Base-by-base conservation (phyloP, 257 asterid genomes). In the Pogostemon cablin region DNA sequence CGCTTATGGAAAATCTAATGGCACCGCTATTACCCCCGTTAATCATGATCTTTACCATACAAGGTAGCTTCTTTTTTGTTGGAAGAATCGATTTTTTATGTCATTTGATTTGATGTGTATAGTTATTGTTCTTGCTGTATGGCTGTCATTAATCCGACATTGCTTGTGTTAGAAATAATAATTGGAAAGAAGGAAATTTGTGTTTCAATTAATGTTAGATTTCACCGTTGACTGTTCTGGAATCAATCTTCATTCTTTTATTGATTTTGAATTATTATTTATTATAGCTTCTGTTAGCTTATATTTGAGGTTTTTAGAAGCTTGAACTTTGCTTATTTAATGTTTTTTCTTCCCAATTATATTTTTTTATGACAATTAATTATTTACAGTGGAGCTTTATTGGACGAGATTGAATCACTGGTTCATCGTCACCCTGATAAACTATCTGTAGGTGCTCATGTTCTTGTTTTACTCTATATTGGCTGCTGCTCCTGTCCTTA, bases 31-130 rank as follows among this genome's bases (percentile, higher is more conserved):
- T 67, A 90, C 95, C 10, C 97, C 95, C 54, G 85, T 93, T 83
- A 90, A 93, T 81, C 88, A 68, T 77, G 96, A 93, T 86, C 95
- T 93, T 73, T 93, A 93, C 76, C 98, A 93, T 68, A 82, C 96
- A 68, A 88, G 98, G 98, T 87, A 50, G 35, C 1, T 64, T 9
- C 37, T 6, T 38, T 60, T 49, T 20, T n/a, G 7, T 55, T 41
- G 41, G 11, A 20, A 25, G 54, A 43, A 38, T 7, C 9, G 42
- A 15, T 39, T 35, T 9, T 17, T 46, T 44, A 32, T 40, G 37
- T 34, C 38, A 50, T 74, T 58, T 73, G 70, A 74, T 75, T 62
- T 15, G 50, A 39, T 68, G 67, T 0, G n/a, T 20, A 0, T 32
- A 12, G 17, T 53, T 32, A 11, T 10, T 4, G 2, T 49, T 62